These are phyloP conservation scores for Mycosphaerelloides madeirae DNA, from an alignment of 2,329 filamentous ascomycete species.

Conservation along the genomic window DNA sequence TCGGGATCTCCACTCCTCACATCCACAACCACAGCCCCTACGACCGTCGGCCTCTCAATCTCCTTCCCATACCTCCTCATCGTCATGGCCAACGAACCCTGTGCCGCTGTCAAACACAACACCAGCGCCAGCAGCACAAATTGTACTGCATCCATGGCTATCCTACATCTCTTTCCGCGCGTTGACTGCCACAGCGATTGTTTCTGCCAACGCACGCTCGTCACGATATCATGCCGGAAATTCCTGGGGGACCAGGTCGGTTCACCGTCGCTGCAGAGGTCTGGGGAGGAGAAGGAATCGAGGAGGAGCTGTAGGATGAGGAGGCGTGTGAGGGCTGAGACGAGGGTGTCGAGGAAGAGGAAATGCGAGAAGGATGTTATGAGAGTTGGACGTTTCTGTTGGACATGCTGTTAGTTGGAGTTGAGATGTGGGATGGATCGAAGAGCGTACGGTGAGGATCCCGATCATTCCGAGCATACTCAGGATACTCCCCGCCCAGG, in stretches of 20 bases:
- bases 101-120: slow-evolving; percentile 15
- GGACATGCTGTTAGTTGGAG: background rate
- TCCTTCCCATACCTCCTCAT: slow-evolving; percentile 17
- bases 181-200: slow-evolving; percentile 15
- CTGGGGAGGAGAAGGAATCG: slow-evolving; percentile 20
- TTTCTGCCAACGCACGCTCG: slow-evolving; percentile 20
- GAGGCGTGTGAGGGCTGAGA: slow-evolving; percentile 21
- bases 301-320: slow-evolving; percentile 23
- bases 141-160: slow-evolving; percentile 20
- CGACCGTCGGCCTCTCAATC: slow-evolving; percentile 7
- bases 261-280: slow-evolving; percentile 20
- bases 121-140: slow-evolving; percentile 13
- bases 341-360: slow-evolving; percentile 25
- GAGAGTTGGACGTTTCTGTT: slow-evolving; percentile 19
- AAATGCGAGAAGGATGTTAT: slow-evolving; percentile 24
- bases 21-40: background rate
- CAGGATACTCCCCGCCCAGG: slow-evolving; percentile 24
- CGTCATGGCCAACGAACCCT: slow-evolving; percentile 18
- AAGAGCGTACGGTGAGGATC: slow-evolving; percentile 18
- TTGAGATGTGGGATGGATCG: background rate
- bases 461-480: slow-evolving; percentile 24
- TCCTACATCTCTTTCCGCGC: slow-evolving; percentile 16
- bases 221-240: slow-evolving; percentile 20
- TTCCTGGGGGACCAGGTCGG: slow-evolving; percentile 18
- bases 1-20: slow-evolving; percentile 14